A percentile compares a stretch with the other conserved stretches of the same genome.
phyloP scores from a whole-genome alignment of 805 yeast genomes.

The Starmerella riodocensis region DNA sequence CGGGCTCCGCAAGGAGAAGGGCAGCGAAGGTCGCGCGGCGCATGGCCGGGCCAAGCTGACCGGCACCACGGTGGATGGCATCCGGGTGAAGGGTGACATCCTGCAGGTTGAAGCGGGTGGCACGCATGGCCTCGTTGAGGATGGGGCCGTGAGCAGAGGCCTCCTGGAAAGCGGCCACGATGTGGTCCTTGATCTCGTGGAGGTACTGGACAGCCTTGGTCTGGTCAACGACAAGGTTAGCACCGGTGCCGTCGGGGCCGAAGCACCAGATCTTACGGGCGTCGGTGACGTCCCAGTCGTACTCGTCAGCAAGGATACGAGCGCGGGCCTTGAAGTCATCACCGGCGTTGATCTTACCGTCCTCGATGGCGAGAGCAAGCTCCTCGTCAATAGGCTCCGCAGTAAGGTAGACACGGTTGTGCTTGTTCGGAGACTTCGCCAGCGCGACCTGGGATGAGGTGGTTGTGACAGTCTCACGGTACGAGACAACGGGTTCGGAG shows the following conservation, averaged over 20 bases:
- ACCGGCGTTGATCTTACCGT: conserved; percentile 82
- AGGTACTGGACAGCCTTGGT: conserved; percentile 98
- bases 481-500: conserved; percentile 95
- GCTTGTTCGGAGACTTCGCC: conserved; percentile 99
- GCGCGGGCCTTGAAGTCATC: conserved; percentile 99
- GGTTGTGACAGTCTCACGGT: conserved; percentile 94
- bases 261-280: conserved; percentile 99
- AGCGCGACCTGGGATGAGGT: conserved; percentile 93
- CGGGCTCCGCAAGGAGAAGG: conserved; percentile 95
- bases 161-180: conserved; percentile 99
- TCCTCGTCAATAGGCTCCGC: conserved; percentile 96
- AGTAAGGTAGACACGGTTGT: conserved; percentile 97
- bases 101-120: conserved; percentile 92
- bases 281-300: conserved; percentile 98
- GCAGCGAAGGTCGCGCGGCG: conserved; percentile 99
- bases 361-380: conserved; percentile 79
- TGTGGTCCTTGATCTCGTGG: conserved; percentile 97
- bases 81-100: conserved; percentile 99
- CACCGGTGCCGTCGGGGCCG: conserved; percentile 99
- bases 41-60: conserved; percentile 99
- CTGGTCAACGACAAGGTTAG: conserved; percentile 97
- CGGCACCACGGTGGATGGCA: conserved; percentile 99
- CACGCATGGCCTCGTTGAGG: conserved; percentile 92
- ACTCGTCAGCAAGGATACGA: conserved; percentile 96
- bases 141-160: conserved; percentile 99